These are phyloP conservation scores for Globisporangium okanoganense DNA, from an alignment of 352 stramenopile species.

Conservation along the genomic window DNA sequence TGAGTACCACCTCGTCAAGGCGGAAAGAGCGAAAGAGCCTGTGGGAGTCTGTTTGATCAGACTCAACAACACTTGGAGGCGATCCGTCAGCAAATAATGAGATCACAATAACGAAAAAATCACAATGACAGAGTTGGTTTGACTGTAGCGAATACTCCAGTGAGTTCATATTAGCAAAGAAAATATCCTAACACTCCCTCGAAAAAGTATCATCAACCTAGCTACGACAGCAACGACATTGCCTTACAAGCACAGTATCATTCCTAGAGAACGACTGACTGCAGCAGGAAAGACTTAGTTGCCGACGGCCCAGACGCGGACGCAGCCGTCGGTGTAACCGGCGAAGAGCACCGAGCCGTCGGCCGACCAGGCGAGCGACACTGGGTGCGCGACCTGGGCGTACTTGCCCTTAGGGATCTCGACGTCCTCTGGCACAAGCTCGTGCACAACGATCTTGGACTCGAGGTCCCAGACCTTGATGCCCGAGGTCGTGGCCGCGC, in stretches of 20 bases:
- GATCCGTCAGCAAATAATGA: no score
- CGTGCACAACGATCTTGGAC: conserved; percentile 98
- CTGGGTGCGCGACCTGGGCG: conserved; percentile 93
- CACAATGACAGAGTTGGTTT: neutral
- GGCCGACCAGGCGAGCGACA: conserved; percentile 97
- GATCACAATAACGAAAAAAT: no score
- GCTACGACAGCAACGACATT: conserved; percentile 11
- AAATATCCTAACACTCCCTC: neutral
- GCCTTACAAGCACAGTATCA: neutral
- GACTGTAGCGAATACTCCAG: conserved; percentile 16
- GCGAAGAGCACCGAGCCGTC: conserved; percentile 98
- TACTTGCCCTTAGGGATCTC: conserved; percentile 91
- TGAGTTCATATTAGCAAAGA: conserved; percentile 7
- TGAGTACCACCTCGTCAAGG: no score
- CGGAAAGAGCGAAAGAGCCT: no score
- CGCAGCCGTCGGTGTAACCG: conserved; percentile 98
- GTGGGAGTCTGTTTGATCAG: no score
- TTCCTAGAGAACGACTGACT: neutral
- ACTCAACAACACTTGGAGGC: no score
- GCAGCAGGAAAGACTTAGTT: conserved; percentile 55
- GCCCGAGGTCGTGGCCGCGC: conserved; percentile 95
- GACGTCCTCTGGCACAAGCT: conserved; percentile 91
- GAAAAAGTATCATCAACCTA: conserved; percentile 11
- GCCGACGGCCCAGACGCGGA: conserved; percentile 93
- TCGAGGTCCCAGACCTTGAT: conserved; percentile 99